Evolutionary conservation across 1,284 basidiomycete genomes (phyloP).

Genomic region (Austroboletus novae-zelandiae): DNA sequence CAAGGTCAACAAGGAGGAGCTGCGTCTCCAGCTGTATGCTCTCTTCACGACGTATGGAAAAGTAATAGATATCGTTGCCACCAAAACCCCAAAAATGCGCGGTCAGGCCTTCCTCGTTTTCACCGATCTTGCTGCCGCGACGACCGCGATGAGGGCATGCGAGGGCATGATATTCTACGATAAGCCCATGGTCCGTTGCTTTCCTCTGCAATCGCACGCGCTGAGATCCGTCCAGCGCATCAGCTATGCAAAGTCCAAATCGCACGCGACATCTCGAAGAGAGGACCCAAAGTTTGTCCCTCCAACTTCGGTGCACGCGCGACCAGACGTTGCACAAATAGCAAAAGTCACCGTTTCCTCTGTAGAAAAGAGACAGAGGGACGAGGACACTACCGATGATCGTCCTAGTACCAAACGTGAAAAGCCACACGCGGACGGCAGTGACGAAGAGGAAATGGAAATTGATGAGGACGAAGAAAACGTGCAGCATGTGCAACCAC

Average conservation of each 20-base stretch:
- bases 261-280: slow-evolving; percentile 71
- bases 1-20: slow-evolving; percentile 92
- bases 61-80: slow-evolving; percentile 93
- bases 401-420: slow-evolving; percentile 66
- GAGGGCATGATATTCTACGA: slow-evolving; percentile 94
- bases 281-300: slow-evolving; percentile 77
- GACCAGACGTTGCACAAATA: slow-evolving; percentile 40
- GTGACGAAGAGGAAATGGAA: slow-evolving; percentile 81
- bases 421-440: slow-evolving; percentile 61
- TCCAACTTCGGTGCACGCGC: slow-evolving; percentile 61
- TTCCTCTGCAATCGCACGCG: slow-evolving; percentile 3
- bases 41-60: slow-evolving; percentile 94
- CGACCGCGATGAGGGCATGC: slow-evolving; percentile 86
- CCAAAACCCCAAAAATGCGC: slow-evolving; percentile 82
- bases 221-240: slow-evolving; percentile 59
- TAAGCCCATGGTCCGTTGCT: slow-evolving; percentile 73
- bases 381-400: slow-evolving; percentile 56
- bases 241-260: slow-evolving; percentile 83
- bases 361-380: slow-evolving; percentile 63
- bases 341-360: slow-evolving; percentile 33
- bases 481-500: slow-evolving; percentile 35
- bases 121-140: slow-evolving; percentile 83
- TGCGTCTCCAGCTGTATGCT: slow-evolving; percentile 79
- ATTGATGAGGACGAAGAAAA: slow-evolving; percentile 77
- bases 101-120: slow-evolving; percentile 98